These are phyloP conservation scores for Mycena filopes DNA, from an alignment of 768 basidiomycete species.

Conservation along the genomic window DNA sequence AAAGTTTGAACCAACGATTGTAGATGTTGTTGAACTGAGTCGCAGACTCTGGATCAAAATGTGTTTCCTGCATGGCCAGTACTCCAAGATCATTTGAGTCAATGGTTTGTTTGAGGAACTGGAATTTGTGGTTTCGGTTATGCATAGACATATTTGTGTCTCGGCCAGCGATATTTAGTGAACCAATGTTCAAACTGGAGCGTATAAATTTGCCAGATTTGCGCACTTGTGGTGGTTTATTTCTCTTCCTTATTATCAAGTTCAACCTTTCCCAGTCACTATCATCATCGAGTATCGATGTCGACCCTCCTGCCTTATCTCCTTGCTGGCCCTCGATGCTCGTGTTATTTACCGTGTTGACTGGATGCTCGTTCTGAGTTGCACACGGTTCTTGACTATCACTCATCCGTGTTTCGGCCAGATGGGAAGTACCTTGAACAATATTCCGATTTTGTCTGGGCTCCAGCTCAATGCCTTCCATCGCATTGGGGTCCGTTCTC, in stretches of 20 bases:
- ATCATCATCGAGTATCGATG: not conserved
- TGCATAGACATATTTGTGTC: no score
- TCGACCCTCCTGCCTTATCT: not conserved
- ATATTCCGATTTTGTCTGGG: not conserved
- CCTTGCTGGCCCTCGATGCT: no score
- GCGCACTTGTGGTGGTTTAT: not conserved
- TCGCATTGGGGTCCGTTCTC: not conserved
- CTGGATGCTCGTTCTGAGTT: not conserved
- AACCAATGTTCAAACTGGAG: not conserved
- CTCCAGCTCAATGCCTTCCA: not conserved
- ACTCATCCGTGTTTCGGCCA: not conserved
- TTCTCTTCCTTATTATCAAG: not conserved
- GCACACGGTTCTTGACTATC: not conserved
- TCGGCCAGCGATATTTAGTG: no score
- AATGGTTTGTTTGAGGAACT: no score
- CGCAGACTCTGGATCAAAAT: no score
- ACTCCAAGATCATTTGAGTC: no score
- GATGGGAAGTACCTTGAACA: constrained; percentile 5
- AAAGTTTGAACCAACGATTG: no score
- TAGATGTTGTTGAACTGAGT: no score
- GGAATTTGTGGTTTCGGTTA: no score
- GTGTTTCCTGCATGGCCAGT: no score
- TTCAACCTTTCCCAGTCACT: not conserved
- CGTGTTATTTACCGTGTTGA: not conserved
- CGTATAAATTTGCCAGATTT: not conserved